Evolutionary conservation across 2,329 filamentous ascomycete species (phyloP).

Genomic region (Pestalotiopsis sp.): DNA sequence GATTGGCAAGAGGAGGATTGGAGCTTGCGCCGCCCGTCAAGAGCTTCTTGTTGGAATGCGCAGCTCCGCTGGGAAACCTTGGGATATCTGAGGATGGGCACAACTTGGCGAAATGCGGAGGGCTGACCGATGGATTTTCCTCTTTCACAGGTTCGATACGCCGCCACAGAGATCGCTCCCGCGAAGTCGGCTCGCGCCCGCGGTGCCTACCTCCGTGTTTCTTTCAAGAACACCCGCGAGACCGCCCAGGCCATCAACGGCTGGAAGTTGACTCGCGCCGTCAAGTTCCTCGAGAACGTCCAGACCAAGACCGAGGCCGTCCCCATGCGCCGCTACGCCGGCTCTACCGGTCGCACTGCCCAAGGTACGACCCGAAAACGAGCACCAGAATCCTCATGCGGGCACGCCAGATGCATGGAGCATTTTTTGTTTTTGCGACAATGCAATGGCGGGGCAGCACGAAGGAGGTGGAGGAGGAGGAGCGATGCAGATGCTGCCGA

Average conservation of each 20-base stretch:
- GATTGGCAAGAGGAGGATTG: conserved; percentile 7
- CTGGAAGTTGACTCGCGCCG: conserved; percentile 94
- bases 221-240: conserved; percentile 99
- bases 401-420: neutral
- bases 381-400: no score
- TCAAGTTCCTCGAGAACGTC: conserved; percentile 98
- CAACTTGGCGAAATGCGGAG: conserved; percentile 3
- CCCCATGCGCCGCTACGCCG: conserved; percentile 96
- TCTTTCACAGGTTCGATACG: conserved; percentile 81
- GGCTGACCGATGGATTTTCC: conserved; percentile 19
- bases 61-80: neutral
- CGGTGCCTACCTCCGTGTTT: conserved; percentile 98
- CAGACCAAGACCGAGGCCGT: conserved; percentile 96
- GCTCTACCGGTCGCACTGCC: conserved; percentile 90
- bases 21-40: neutral
- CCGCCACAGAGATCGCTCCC: conserved; percentile 81
- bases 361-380: conserved; percentile 74
- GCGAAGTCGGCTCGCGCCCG: conserved; percentile 96
- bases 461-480: neutral
- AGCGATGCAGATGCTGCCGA: neutral
- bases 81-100: neutral
- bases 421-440: neutral
- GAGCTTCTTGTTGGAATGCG: neutral
- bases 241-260: conserved; percentile 99
- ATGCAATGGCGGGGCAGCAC: neutral